A percentile compares a stretch with the other conserved stretches of the same genome.
Evolutionary conservation across 495 filamentous ascomycete species (phyloP).

Genomic region (Podospora tetraspora): DNA sequence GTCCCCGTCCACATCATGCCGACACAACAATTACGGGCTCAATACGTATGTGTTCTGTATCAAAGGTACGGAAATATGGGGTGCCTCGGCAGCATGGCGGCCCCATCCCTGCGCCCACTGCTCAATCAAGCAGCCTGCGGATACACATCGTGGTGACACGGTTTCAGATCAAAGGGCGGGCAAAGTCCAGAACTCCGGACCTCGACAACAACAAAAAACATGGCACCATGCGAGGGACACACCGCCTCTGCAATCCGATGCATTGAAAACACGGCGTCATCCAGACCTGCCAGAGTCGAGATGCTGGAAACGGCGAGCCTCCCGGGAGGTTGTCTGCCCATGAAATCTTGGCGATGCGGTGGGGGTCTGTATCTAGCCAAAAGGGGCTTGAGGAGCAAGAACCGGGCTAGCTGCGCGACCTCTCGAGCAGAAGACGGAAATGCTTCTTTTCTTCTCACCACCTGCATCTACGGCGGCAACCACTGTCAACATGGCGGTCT

Average conservation of each 20-base stretch:
- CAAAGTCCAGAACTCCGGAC: constrained; percentile 2
- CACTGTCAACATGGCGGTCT: not conserved
- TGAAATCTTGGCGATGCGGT: not conserved
- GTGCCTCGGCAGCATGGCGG: constrained; percentile 1
- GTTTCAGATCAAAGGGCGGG: constrained; percentile 16
- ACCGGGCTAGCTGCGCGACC: not conserved
- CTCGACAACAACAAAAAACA: not conserved
- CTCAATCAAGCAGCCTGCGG: not conserved
- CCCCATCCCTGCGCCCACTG: not conserved
- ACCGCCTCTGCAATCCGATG: not conserved
- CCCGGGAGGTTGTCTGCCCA: not conserved
- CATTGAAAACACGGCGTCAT: not conserved
- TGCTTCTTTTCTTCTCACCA: not conserved
- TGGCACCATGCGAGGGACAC: not conserved
- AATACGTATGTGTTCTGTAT: not conserved
- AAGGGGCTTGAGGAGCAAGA: not conserved
- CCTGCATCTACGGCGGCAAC: not conserved
- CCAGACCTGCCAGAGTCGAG: not conserved
- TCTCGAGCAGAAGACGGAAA: not conserved
- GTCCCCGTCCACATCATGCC: not conserved
- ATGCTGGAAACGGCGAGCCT: not conserved
- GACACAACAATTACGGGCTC: not conserved
- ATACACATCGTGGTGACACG: constrained; percentile 8
- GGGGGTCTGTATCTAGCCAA: not conserved
- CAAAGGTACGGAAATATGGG: not conserved